Evolutionary conservation across 495 filamentous ascomycete genomes (phyloP).

Genomic region (Trichoderma asperelloides): DNA sequence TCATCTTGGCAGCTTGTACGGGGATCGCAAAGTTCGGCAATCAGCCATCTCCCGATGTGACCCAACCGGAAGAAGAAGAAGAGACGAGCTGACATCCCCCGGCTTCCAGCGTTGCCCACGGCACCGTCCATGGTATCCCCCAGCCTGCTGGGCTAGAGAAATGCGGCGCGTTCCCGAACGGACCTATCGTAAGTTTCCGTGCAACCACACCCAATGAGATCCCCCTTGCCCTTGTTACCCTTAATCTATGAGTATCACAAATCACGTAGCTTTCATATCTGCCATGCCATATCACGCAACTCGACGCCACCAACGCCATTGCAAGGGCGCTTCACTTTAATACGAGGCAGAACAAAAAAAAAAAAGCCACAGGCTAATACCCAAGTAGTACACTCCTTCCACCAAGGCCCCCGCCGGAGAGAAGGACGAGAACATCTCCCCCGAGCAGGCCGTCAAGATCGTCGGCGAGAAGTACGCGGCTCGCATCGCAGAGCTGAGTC

Average conservation of each 20-base stretch:
- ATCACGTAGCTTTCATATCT: background rate
- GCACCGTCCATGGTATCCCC: constrained; percentile 73
- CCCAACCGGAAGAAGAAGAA: too few species aligned
- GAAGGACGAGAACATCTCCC: constrained; percentile 88
- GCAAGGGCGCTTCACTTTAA: background rate
- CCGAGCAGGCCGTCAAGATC: constrained; percentile 54
- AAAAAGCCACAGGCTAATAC: background rate
- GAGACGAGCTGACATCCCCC: constrained; percentile 33
- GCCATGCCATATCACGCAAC: background rate
- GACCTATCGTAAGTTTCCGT: constrained; percentile 3
- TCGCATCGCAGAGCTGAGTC: constrained; percentile 60
- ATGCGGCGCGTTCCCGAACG: constrained; percentile 56
- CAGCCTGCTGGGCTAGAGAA: constrained; percentile 60
- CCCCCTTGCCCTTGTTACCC: background rate
- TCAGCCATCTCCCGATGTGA: background rate
- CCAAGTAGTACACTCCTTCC: constrained; percentile 75
- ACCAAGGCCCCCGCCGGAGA: constrained; percentile 82
- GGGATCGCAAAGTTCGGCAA: background rate
- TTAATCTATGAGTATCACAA: background rate
- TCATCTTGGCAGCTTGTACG: background rate
- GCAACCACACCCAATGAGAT: background rate
- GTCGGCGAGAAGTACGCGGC: constrained; percentile 68
- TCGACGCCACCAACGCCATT: too few species aligned
- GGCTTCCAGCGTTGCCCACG: constrained; percentile 18
- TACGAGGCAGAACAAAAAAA: background rate